Evolutionary conservation across 768 basidiomycete genomes (phyloP).

Genomic region (Sporobolomyces roseus): DNA sequence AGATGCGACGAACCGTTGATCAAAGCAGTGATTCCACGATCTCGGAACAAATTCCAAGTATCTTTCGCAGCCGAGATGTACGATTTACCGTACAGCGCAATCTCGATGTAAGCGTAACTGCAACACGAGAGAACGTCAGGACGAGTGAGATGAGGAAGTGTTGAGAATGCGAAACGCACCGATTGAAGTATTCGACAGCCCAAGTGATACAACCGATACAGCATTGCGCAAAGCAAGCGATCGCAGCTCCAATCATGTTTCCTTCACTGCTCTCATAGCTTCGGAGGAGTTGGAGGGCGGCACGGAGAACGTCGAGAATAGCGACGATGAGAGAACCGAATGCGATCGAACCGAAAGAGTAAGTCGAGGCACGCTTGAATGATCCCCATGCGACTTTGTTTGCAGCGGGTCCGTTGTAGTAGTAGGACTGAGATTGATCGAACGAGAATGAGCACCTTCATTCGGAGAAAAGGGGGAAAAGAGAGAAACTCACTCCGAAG

Average conservation of each 20-base stretch:
- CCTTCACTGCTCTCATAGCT: conserved; percentile 38
- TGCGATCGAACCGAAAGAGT: conserved; percentile 41
- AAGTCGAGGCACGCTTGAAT: conserved; percentile 45
- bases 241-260: conserved; percentile 34
- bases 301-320: conserved; percentile 44
- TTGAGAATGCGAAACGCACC: conserved; percentile 1
- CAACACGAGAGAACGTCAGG: not conserved
- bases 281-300: conserved; percentile 39
- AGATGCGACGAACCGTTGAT: conserved; percentile 39
- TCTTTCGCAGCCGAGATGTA: conserved; percentile 45
- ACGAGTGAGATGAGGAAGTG: not conserved
- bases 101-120: conserved; percentile 42
- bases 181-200: conserved; percentile 43
- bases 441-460: not conserved
- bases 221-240: conserved; percentile 44
- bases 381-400: conserved; percentile 32
- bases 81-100: conserved; percentile 39
- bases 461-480: not conserved
- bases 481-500: conserved; percentile 34
- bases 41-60: conserved; percentile 43
- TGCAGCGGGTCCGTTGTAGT: conserved; percentile 27
- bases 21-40: conserved; percentile 44
- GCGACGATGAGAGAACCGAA: conserved; percentile 45
- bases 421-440: not conserved
- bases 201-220: conserved; percentile 39